phyloP scores from a whole-genome alignment of 2,329 filamentous ascomycete species.

The Monosporascus sp. region DNA sequence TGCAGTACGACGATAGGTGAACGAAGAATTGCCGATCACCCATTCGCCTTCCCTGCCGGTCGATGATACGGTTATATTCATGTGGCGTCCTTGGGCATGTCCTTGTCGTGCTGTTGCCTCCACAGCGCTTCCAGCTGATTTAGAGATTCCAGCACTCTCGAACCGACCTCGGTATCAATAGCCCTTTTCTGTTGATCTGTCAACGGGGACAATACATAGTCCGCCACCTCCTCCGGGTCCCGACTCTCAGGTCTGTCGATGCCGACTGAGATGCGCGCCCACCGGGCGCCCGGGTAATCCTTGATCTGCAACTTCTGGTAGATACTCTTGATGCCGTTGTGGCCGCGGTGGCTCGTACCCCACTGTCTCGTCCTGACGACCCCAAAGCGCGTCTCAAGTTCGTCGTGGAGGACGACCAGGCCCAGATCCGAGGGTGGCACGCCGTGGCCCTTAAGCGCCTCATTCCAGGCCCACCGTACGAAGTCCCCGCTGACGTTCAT shows the following conservation, averaged over 20 bases:
- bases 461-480: conserved; percentile 60
- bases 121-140: conserved; percentile 39
- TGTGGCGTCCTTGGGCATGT: background rate
- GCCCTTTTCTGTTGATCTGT: conserved; percentile 42
- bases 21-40: too few relatives aligned
- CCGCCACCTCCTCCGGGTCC: conserved; percentile 60
- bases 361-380: conserved; percentile 60
- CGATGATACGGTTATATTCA: background rate
- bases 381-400: conserved; percentile 70
- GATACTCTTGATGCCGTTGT: conserved; percentile 70
- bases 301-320: conserved; percentile 41
- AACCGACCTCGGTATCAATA: conserved; percentile 48
- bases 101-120: conserved; percentile 9
- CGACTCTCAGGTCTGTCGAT: conserved; percentile 77
- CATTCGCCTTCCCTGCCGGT: too few relatives aligned
- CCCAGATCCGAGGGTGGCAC: conserved; percentile 28
- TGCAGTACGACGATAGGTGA: too few relatives aligned
- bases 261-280: conserved; percentile 68
- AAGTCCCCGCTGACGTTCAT: conserved; percentile 85
- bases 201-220: conserved; percentile 73
- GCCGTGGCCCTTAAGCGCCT: conserved; percentile 38
- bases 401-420: conserved; percentile 82
- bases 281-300: conserved; percentile 36
- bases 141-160: conserved; percentile 46
- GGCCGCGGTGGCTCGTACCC: conserved; percentile 59